Evolutionary conservation across 2,329 filamentous ascomycete genomes (phyloP), one percentile per base, ranked within the genome.

Genomic region (Ophiocordyceps camponoti-rufipedis): DNA sequence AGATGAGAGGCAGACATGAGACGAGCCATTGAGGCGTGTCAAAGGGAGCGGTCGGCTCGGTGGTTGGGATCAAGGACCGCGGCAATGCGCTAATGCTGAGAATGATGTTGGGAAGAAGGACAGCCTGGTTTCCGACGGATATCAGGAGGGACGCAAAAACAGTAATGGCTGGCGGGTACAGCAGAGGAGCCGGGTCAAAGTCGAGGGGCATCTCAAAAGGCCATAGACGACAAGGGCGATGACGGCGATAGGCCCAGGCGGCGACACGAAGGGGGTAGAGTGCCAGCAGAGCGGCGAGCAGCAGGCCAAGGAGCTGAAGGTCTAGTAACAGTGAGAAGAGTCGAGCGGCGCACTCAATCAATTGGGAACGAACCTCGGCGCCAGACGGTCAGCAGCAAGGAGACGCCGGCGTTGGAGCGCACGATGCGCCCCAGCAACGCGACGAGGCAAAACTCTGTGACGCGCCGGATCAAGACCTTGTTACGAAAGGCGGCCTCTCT

Each of bases 161-260:
- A 1, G 88, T 85, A 29, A 94, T 70, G 2, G 80, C 63, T 6
- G 82, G 73, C 16, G 89, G 89, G 58, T 95, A 96, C 47, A 95
- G 62, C n/a, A 94, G 70, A 11, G 88, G 85, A 7, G 89, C 89
- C 3, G 87, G 88, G 56, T 96, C 89, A 61, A 95, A 94, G n/a
- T 75, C 71, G 4, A 77, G 66, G 1, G 87, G 86, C 35, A 94
- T 67, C 29, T 58, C 57, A 33, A 80, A 54, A 1, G 67, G 64
- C 29, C 68, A 52, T 47, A 50, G 53, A 28, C 50, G 60, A n/a
- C 60, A 60, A 3, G 68, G 60, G 5, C 51, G 58, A 16, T 61
- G 58, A 23, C 62, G 60, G 18, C 57, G 57, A 47, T 69, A 66
- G 1, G 66, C 62, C 68, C 73, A 73, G 16, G 62, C 51, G 6